phyloP scores from a whole-genome alignment of 129 eudicot species.

The Chrysanthemum lavandulifolium region DNA sequence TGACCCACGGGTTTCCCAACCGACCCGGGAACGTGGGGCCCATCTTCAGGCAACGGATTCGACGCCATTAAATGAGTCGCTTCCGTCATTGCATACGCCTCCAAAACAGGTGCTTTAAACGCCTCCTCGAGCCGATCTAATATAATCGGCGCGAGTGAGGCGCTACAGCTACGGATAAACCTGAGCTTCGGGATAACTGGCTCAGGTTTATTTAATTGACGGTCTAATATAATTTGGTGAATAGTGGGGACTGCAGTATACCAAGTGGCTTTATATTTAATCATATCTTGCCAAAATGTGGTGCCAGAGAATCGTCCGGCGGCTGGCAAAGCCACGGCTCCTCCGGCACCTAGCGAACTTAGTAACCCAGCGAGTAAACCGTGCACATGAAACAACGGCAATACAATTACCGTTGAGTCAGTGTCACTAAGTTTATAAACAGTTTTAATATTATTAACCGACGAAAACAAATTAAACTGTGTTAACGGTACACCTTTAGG shows the following conservation, averaged over 20 bases:
- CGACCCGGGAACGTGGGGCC: slow-evolving; percentile 79
- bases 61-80: slow-evolving; percentile 90
- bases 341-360: slow-evolving; percentile 92
- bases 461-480: slow-evolving; percentile 71
- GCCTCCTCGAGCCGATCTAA: slow-evolving; percentile 80
- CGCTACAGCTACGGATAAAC: slow-evolving; percentile 95
- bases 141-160: slow-evolving; percentile 80
- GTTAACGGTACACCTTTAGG: slow-evolving; percentile 92
- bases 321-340: slow-evolving; percentile 69
- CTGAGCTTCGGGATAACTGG: slow-evolving; percentile 73
- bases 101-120: slow-evolving; percentile 79
- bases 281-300: slow-evolving; percentile 88
- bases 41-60: slow-evolving; percentile 87
- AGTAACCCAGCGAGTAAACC: slow-evolving; percentile 79
- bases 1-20: slow-evolving; percentile 99
- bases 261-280: slow-evolving; percentile 77
- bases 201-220: slow-evolving; percentile 71
- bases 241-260: slow-evolving; percentile 97
- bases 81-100: slow-evolving; percentile 98
- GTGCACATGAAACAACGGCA: slow-evolving; percentile 91
- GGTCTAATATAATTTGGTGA: slow-evolving; percentile 86
- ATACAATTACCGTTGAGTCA: slow-evolving; percentile 89
- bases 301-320: slow-evolving; percentile 91
- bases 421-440: slow-evolving; percentile 74
- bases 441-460: slow-evolving; percentile 69